Base-by-base conservation (phyloP, 2,329 filamentous ascomycete species). In the Epichloe coenophiala region DNA sequence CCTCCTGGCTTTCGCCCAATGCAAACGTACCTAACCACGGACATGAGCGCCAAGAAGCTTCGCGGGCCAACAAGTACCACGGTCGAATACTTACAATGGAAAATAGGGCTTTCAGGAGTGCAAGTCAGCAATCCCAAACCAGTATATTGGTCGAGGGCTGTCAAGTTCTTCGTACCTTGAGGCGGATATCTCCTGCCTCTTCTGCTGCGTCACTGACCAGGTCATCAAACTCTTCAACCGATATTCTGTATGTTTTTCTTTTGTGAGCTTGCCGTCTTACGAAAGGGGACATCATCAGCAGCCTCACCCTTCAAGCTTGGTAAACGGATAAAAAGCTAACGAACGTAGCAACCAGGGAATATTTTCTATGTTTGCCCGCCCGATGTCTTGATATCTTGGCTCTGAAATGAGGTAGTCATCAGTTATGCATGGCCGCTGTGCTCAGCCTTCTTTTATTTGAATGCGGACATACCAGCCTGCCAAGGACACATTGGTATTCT, bases 401-500 rank as follows among this genome's bases (percentile, higher is more conserved):
- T 74, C 78, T 81, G 51, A 31, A 47, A 9, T 12, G 27, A 9
- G 21, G 27, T 35, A 9, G 39, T n/a, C 13, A 51, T 49, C 9
- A 45, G 51, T 49, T 43, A 9, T 23, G n/a, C 35, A 19, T 17
- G 6, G 27, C 23, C 31, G 41, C n/a, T 37, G 27, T 21, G 9
- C 5, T n/a, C 19, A 4, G 27, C 17, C 1, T 48, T 9, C 11
- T 15, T 3, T 23, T 17, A 15, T 47, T 39, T n/a, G n/a, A n/a
- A 42, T 13, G 7, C 9, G 12, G 8, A 51, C 51, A 23, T 69
- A 88, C 85, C 76, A 55, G 63, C 78, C 19, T 82, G 73, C 85
- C 85, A 89, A 33, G 70, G 78, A 61, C 81, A 86, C 64, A 86
- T 77, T 15, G 83, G 84, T 47, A 88, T 64, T 47, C 74, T 79